phyloP scores from a whole-genome alignment of 192 early-diverging fungal species.

The Coemansia sp. region DNA sequence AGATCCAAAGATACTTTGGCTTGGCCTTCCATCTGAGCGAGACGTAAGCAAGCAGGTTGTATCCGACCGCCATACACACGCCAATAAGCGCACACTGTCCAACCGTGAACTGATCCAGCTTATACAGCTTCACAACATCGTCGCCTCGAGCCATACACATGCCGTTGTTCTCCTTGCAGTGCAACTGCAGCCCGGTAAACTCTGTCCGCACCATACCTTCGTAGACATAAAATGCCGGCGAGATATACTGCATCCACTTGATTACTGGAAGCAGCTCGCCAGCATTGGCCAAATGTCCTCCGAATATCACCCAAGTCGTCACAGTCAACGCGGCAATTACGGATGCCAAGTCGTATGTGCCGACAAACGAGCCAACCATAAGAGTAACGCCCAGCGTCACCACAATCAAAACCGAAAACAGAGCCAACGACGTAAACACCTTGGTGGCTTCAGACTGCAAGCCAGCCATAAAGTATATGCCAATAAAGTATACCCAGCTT shows the following conservation, averaged over 20 bases:
- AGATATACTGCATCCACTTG: slow-evolving; percentile 55
- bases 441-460: slow-evolving; percentile 31
- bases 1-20: slow-evolving; percentile 49
- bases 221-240: slow-evolving; percentile 48
- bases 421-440: slow-evolving; percentile 30
- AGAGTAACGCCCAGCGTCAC: slow-evolving; percentile 47
- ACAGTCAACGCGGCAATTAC: slow-evolving; percentile 41
- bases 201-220: slow-evolving; percentile 52
- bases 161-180: slow-evolving; percentile 45
- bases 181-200: slow-evolving; percentile 41
- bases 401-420: slow-evolving; percentile 43
- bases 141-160: slow-evolving; percentile 50
- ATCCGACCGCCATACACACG: slow-evolving; percentile 35
- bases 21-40: slow-evolving; percentile 51
- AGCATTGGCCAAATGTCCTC: slow-evolving; percentile 50
- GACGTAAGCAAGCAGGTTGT: slow-evolving; percentile 43
- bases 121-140: slow-evolving; percentile 44
- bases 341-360: slow-evolving; percentile 42
- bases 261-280: slow-evolving; percentile 49
- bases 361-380: slow-evolving; percentile 44
- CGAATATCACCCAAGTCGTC: slow-evolving; percentile 49
- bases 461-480: slow-evolving; percentile 54
- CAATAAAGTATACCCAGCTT: slow-evolving; percentile 48
- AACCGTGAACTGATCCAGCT: slow-evolving; percentile 42
- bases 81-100: slow-evolving; percentile 44